Base-by-base conservation (phyloP, 2,329 filamentous ascomycete species). In the Phialophora chinensis region DNA sequence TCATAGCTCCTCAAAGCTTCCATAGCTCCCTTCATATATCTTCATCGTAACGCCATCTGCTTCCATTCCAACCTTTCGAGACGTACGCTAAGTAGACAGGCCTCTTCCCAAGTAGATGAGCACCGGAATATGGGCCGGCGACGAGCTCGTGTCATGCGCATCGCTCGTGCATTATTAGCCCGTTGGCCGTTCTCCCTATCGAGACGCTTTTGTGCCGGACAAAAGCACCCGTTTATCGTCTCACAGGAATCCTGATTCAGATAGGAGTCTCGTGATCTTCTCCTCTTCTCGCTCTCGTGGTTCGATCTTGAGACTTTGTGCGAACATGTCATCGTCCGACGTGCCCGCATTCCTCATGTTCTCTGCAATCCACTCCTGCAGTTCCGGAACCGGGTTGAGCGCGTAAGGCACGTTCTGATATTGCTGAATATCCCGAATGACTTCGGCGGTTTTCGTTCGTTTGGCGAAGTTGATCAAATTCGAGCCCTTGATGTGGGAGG, bases 391-490 rank as follows among this genome's bases (percentile, higher is more conserved):
- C 0, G 93, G 87, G 76, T 96, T 91, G 60, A 99, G 83, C 7
- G 91, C 90, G 77, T 98, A 99, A n/a, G 93, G 93, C 68, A 96
- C 92, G 74, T 97, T 97, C 78, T 99, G 95, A 77, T 97, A 99
- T 77, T 98, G 94, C 78, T 98, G 95, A 71, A 99, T 98, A 77
- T 98, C 94, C 69, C 93, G 91, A 74, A 99, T 99, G 50, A 99
- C 95, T 77, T 98, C 95, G 23, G 95, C 95, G 14, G 95, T 98
- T 85, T 98, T 99, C 63, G 93, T 91, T 60, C 95, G 90, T 84
- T 99, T 99, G 75, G 93, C 93, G 79, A 99, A 99, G 81, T 99
- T 99, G 83, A 99, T 97, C 72, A 97, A 84, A 75, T 96, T 92
- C 7, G 93, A 95, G 80, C 96, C 96, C 80, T 97, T 98, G 80